Conservation (phyloP, 176 grass and related monocot species). For the Zea luxurians region DNA sequence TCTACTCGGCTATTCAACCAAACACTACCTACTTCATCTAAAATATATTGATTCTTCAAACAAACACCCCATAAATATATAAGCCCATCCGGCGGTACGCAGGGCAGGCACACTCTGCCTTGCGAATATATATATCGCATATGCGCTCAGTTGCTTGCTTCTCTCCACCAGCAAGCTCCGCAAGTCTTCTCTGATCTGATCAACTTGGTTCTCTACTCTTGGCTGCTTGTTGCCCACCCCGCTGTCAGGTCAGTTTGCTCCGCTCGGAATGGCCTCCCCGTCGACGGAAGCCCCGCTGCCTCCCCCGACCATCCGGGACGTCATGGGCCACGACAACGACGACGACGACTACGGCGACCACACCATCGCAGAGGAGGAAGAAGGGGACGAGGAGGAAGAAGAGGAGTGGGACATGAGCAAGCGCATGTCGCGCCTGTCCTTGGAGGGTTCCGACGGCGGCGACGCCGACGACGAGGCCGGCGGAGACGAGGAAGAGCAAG, state of each 20-base stretch:
- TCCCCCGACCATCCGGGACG: constrained; percentile 30
- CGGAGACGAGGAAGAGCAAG: background rate
- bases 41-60: too few relatives aligned
- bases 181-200: background rate
- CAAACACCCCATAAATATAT: too few relatives aligned
- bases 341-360: constrained; percentile 13
- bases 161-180: background rate
- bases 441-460: constrained; percentile 59
- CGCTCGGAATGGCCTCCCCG: constrained; percentile 39
- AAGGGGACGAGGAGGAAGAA: background rate
- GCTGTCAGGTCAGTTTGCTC: background rate
- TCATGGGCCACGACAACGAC: constrained; percentile 36
- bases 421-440: constrained; percentile 51
- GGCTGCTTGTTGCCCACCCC: background rate
- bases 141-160: too few relatives aligned
- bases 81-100: too few relatives aligned
- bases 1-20: too few relatives aligned
- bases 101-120: too few relatives aligned
- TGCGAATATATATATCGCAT: too few relatives aligned
- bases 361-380: background rate
- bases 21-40: too few relatives aligned
- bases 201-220: too few relatives aligned
- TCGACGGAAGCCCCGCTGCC: background rate
- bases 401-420: constrained; percentile 41
- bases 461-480: constrained; percentile 56